phyloP scores from a whole-genome alignment of 768 basidiomycete species.

The Termitomyces sp. region DNA sequence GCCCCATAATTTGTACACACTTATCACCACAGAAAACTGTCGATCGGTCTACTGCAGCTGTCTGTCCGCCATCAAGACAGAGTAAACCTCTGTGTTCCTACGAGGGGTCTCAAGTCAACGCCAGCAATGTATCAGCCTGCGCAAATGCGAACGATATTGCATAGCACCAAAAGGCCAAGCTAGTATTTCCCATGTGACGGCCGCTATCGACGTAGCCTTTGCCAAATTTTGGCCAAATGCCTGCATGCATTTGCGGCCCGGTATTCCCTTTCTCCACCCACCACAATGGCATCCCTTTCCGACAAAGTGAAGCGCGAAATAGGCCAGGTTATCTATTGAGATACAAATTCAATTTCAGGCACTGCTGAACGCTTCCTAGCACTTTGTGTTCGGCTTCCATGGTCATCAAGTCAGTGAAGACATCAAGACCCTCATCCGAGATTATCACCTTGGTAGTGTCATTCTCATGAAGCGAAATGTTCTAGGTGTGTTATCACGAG shows the following conservation, averaged over 20 bases:
- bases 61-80: no score
- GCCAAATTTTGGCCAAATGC: no score
- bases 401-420: constrained; percentile 51
- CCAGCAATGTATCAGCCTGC: no score
- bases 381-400: constrained; percentile 73
- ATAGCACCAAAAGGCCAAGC: no score
- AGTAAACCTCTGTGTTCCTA: no score
- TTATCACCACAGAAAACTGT: no score
- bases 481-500: constrained; percentile 34
- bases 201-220: no score
- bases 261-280: neutral
- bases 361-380: constrained; percentile 35
- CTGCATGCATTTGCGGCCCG: neutral
- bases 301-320: constrained; percentile 42
- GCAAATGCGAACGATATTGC: no score
- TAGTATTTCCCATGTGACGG: no score
- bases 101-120: no score
- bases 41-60: no score
- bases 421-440: constrained; percentile 52
- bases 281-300: constrained; percentile 22
- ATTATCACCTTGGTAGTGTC: constrained; percentile 66
- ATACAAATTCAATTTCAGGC: neutral
- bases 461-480: constrained; percentile 74
- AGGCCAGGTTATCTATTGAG: constrained; percentile 36
- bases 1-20: no score